Conservation (phyloP, 306 rosid species). For the Spatholobus suberectus region DNA sequence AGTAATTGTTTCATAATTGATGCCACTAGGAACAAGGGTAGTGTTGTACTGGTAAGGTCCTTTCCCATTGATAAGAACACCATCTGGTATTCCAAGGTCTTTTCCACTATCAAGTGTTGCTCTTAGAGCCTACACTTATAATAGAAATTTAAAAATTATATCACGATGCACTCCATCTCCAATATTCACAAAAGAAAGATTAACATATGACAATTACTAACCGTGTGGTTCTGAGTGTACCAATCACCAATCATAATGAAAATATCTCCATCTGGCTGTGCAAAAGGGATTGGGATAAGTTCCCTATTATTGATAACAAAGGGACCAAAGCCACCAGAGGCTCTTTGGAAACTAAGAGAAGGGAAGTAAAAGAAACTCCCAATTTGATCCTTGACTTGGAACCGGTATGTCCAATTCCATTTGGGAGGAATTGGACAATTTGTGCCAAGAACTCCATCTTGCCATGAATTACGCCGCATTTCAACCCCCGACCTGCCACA, state of each 20-base stretch:
- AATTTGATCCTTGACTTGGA: constrained; percentile 97
- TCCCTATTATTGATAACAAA: constrained; percentile 68
- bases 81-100: constrained; percentile 85
- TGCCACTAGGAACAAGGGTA: constrained; percentile 76
- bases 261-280: constrained; percentile 77
- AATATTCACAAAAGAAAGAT: constrained; percentile 11
- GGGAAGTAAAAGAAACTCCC: constrained; percentile 96
- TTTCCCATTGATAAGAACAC: constrained; percentile 94
- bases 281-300: constrained; percentile 65
- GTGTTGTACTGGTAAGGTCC: constrained; percentile 87
- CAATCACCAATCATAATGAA: constrained; percentile 82
- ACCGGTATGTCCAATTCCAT: constrained; percentile 92
- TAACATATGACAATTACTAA: constrained; percentile 43
- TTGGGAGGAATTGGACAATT: constrained; percentile 90
- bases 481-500: constrained; percentile 81
- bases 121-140: constrained; percentile 62
- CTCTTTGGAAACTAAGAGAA: constrained; percentile 76
- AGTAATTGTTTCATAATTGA: constrained; percentile 57
- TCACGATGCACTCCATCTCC: constrained; percentile 1
- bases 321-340: constrained; percentile 93
- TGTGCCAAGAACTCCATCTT: constrained; percentile 88
- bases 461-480: constrained; percentile 84
- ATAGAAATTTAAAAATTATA: constrained; percentile 9
- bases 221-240: constrained; percentile 72
- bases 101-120: constrained; percentile 68